phyloP scores from a whole-genome alignment of 2,329 filamentous ascomycete genomes.

The Parafenestella ontariensis region DNA sequence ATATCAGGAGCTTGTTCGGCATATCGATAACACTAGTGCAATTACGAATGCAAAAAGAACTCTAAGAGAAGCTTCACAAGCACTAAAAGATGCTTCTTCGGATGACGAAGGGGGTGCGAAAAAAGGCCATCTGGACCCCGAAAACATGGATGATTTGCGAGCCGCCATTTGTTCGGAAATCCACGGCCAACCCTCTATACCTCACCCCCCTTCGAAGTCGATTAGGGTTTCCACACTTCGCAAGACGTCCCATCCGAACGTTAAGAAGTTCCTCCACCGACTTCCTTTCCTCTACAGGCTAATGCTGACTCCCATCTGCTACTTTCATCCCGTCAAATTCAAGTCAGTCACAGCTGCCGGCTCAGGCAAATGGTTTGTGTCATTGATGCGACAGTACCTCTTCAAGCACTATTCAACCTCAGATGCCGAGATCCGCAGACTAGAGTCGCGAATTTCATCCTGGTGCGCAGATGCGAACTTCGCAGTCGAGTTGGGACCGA shows the following conservation, averaged over 20 bases:
- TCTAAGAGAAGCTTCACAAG: constrained; percentile 31
- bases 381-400: constrained; percentile 56
- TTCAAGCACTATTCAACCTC: constrained; percentile 58
- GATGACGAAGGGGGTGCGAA: constrained; percentile 24
- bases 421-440: constrained; percentile 54
- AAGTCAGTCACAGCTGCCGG: constrained; percentile 59
- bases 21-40: constrained; percentile 40
- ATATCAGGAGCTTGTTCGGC: constrained; percentile 52
- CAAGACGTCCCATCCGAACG: constrained; percentile 50
- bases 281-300: constrained; percentile 59
- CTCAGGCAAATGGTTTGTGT: constrained; percentile 59
- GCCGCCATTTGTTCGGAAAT: constrained; percentile 60
- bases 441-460: constrained; percentile 55
- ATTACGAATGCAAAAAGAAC: constrained; percentile 37
- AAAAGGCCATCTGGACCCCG: constrained; percentile 39
- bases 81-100: constrained; percentile 31
- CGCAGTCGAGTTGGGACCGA: constrained; percentile 55
- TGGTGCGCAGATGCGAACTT: constrained; percentile 63
- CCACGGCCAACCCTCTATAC: constrained; percentile 57
- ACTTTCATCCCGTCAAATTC: constrained; percentile 61
- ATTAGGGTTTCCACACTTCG: constrained; percentile 59
- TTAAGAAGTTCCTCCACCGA: constrained; percentile 57
- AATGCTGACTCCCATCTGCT: constrained; percentile 57
- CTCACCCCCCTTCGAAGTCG: constrained; percentile 58
- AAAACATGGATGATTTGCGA: constrained; percentile 52